phyloP scores from a whole-genome alignment of 2,329 filamentous ascomycete species.

The Aspergillus sp. region DNA sequence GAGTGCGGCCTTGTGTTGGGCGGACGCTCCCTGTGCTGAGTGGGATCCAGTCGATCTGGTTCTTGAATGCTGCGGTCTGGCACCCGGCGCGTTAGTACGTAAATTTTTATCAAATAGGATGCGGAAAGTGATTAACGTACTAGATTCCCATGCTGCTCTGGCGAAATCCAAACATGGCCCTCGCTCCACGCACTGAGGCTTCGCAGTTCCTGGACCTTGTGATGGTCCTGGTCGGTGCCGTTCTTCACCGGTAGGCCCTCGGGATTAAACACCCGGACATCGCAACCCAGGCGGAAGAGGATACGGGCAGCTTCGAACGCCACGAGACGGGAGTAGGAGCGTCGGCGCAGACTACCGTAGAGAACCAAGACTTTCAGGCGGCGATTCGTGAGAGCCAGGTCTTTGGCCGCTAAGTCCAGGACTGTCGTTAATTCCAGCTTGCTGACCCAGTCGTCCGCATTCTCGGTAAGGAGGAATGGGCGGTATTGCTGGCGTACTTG shows the following conservation, averaged over 20 bases:
- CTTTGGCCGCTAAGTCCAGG: conserved; percentile 51
- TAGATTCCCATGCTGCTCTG: conserved; percentile 67
- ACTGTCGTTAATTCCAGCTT: conserved; percentile 56
- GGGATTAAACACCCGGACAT: conserved; percentile 64
- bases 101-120: not conserved
- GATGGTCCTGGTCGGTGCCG: conserved; percentile 57
- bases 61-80: conserved; percentile 66
- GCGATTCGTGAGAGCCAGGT: conserved; percentile 42
- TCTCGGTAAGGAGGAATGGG: conserved; percentile 52
- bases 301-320: conserved; percentile 62
- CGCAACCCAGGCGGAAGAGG: conserved; percentile 64
- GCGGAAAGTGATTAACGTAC: conserved; percentile 33
- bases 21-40: conserved; percentile 61
- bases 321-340: conserved; percentile 61
- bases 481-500: conserved; percentile 52
- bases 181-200: conserved; percentile 64
- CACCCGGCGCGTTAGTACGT: not conserved
- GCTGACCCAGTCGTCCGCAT: conserved; percentile 55
- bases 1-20: conserved; percentile 65
- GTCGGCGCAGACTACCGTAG: conserved; percentile 58
- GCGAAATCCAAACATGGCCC: conserved; percentile 65
- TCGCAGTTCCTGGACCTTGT: conserved; percentile 63
- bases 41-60: conserved; percentile 71
- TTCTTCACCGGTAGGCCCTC: conserved; percentile 62
- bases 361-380: conserved; percentile 60